Conservation (phyloP, 495 filamentous ascomycete genomes). For the Staphylotrichum tortipilum region DNA sequence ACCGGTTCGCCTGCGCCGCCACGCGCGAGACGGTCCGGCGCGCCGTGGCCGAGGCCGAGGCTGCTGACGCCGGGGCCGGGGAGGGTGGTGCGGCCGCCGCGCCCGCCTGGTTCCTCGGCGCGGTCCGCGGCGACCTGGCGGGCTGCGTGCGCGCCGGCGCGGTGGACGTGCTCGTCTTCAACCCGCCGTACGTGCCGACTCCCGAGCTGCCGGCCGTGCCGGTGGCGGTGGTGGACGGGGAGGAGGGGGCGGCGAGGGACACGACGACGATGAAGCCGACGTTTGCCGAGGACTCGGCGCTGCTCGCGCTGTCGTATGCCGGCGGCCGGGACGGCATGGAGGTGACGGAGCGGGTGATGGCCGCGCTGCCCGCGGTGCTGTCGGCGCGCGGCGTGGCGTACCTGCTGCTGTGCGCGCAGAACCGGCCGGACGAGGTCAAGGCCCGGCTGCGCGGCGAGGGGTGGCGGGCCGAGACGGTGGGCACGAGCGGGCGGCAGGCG, state of each 20-base stretch:
- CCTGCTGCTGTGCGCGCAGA: constrained; percentile 80
- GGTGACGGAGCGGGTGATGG: constrained; percentile 70
- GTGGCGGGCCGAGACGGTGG: constrained; percentile 69
- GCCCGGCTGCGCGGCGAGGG: constrained; percentile 36
- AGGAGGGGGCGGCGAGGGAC: constrained; percentile 29
- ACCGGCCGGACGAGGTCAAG: constrained; percentile 68
- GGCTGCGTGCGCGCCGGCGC: constrained; percentile 43
- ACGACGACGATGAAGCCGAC: too few relatives aligned
- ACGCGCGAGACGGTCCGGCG: constrained; percentile 52
- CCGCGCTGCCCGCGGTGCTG: constrained; percentile 54
- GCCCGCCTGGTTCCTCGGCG: constrained; percentile 45
- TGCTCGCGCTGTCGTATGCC: constrained; percentile 80
- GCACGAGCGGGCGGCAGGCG: constrained; percentile 70
- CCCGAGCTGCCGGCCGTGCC: constrained; percentile 49
- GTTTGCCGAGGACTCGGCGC: constrained; percentile 66
- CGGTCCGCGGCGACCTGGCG: constrained; percentile 58
- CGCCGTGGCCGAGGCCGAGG: constrained; percentile 36
- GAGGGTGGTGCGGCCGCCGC: background rate
- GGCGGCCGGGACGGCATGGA: constrained; percentile 90
- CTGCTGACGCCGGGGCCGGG: background rate
- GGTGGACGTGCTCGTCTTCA: constrained; percentile 87
- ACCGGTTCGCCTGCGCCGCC: constrained; percentile 66
- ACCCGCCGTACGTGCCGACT: constrained; percentile 93
- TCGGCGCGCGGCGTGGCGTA: constrained; percentile 71
- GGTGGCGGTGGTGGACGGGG: background rate